Evolutionary conservation across 2,329 filamentous ascomycete genomes (phyloP).

Genomic region (Stemphylium lycopersici): DNA sequence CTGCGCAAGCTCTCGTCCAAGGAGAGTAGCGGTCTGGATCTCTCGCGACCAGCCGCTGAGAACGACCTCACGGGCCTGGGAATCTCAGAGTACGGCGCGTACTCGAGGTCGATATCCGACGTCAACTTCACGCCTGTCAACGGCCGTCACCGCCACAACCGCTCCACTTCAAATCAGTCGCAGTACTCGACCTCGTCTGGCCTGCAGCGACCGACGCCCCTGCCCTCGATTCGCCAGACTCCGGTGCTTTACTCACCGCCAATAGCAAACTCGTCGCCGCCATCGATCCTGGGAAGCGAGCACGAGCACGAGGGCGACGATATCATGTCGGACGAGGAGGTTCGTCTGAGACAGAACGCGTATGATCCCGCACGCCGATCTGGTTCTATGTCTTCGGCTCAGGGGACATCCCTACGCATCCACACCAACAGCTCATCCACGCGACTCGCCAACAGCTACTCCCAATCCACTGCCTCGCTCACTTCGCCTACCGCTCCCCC

Average conservation of each 20-base stretch:
- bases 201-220: conserved; percentile 56
- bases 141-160: conserved; percentile 53
- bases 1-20: conserved; percentile 60
- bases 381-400: conserved; percentile 53
- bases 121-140: conserved; percentile 51
- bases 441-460: conserved; percentile 55
- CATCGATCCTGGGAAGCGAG: conserved; percentile 55
- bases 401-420: conserved; percentile 46
- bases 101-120: conserved; percentile 51
- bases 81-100: conserved; percentile 56
- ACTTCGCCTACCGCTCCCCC: conserved; percentile 49
- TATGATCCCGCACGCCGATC: conserved; percentile 51
- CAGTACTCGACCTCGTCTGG: conserved; percentile 59
- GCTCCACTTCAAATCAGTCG: conserved; percentile 62
- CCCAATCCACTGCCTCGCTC: conserved; percentile 60
- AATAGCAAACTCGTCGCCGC: conserved; percentile 56
- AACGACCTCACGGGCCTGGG: conserved; percentile 62
- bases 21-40: conserved; percentile 59
- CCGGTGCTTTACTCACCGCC: conserved; percentile 62
- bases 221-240: conserved; percentile 62
- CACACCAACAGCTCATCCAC: conserved; percentile 51
- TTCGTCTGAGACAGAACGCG: conserved; percentile 47
- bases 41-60: conserved; percentile 61
- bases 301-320: conserved; percentile 52
- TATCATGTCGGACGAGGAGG: conserved; percentile 56